Percentiles rank a stretch among this genome's conserved stretches.
Evolutionary conservation across 306 rosid genomes (phyloP).

Genomic region (Prunus mume): DNA sequence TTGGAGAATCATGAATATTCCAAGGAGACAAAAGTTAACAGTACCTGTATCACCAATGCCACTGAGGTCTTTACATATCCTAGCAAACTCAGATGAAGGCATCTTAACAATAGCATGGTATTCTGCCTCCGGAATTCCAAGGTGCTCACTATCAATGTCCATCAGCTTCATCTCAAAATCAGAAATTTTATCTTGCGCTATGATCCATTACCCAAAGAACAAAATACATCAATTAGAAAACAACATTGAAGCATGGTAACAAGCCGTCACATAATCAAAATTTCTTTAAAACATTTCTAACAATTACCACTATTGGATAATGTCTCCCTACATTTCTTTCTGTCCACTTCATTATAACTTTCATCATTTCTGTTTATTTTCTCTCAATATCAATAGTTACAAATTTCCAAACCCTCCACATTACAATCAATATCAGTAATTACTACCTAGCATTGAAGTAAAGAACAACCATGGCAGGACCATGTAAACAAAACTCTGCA

Average conservation of each 20-base stretch:
- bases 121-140: slow-evolving; percentile 93
- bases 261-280: background rate
- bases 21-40: background rate
- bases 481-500: background rate
- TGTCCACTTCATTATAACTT: background rate
- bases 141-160: slow-evolving; percentile 97
- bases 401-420: background rate
- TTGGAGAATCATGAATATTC: background rate
- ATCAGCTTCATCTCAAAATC: slow-evolving; percentile 98
- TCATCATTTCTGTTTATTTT: background rate
- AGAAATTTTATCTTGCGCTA: slow-evolving; percentile 75
- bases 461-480: background rate
- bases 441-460: too few relatives aligned
- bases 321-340: background rate
- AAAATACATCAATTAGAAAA: slow-evolving; percentile 3
- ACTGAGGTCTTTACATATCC: slow-evolving; percentile 88
- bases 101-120: slow-evolving; percentile 89
- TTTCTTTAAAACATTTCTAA: too few relatives aligned
- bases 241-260: background rate
- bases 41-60: slow-evolving; percentile 96
- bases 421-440: background rate
- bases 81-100: slow-evolving; percentile 87
- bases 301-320: background rate
- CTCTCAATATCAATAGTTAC: background rate
- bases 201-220: slow-evolving; percentile 7